A percentile compares a stretch with the other conserved stretches of the same genome.
Evolutionary conservation across 306 rosid genomes (phyloP).

Genomic region (Parietaria judaica): DNA sequence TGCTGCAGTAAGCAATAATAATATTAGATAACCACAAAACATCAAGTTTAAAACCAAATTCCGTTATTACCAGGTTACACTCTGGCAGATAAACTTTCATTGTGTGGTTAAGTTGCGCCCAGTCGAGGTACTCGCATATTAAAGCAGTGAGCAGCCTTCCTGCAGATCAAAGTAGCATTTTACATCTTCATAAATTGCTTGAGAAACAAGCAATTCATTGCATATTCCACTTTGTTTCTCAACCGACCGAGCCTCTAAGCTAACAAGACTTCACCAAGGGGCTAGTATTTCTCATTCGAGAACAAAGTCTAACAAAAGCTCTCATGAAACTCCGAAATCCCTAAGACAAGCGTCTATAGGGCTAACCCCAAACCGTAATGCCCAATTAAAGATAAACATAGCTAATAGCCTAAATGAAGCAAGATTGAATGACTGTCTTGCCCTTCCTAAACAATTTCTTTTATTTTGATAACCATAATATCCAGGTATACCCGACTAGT

Average conservation of each 20-base stretch:
- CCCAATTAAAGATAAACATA: too few species aligned
- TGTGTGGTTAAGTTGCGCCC: slow-evolving; percentile 94
- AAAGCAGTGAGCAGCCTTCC: slow-evolving; percentile 90
- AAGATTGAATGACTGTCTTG: too few species aligned
- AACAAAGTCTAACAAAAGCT: background rate
- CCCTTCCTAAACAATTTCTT: too few species aligned
- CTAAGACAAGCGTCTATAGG: too few species aligned
- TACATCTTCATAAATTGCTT: background rate
- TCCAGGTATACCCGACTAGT: too few species aligned
- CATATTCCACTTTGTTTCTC: too few species aligned
- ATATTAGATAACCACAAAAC: background rate
- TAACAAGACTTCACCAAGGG: background rate
- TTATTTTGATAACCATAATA: too few species aligned
- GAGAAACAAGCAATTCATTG: too few species aligned
- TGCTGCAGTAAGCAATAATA: slow-evolving; percentile 45
- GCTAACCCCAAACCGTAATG: too few species aligned
- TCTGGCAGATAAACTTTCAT: slow-evolving; percentile 92
- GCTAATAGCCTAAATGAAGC: too few species aligned
- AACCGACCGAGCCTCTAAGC: background rate
- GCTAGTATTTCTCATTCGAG: background rate
- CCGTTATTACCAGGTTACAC: slow-evolving; percentile 80
- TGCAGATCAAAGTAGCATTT: slow-evolving; percentile 24
- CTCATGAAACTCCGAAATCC: too few species aligned
- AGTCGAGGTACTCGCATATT: slow-evolving; percentile 88
- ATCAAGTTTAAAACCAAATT: slow-evolving; percentile 1